A percentile compares a stretch with the other conserved stretches of the same genome.
Evolutionary conservation across 495 filamentous ascomycete genomes (phyloP).

Genomic region (Neurospora africana): DNA sequence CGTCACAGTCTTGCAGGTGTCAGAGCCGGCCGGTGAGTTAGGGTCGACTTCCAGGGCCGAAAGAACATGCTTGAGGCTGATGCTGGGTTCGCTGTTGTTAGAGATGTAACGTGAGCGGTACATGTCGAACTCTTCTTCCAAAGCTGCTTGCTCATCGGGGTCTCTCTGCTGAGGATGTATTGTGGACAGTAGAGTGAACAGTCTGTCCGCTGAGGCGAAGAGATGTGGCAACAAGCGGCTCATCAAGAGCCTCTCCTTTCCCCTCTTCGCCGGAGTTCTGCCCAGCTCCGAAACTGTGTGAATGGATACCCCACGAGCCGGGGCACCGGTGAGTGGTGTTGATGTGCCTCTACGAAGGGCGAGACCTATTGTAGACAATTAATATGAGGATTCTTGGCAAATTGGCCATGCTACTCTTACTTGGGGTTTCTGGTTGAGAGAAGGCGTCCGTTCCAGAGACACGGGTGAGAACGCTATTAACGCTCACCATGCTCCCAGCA

Average conservation of each 20-base stretch:
- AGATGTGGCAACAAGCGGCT: conserved; percentile 4
- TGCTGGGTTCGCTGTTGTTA: conserved; percentile 1
- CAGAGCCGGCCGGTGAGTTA: neutral
- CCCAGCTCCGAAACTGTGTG: neutral
- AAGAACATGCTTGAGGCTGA: conserved; percentile 10
- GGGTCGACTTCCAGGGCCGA: conserved; percentile 1
- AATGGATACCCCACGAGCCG: neutral
- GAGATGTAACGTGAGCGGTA: conserved; percentile 7
- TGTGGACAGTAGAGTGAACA: conserved; percentile 9
- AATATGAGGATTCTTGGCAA: neutral
- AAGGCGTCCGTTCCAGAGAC: conserved; percentile 3
- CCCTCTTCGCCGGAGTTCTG: conserved; percentile 5
- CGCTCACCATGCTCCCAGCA: conserved; percentile 8
- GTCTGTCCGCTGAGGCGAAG: conserved; percentile 5
- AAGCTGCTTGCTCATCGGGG: conserved; percentile 1
- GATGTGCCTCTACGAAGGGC: neutral
- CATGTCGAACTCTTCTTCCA: neutral
- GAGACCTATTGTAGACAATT: neutral
- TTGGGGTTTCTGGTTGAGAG: conserved; percentile 8
- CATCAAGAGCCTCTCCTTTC: conserved; percentile 6
- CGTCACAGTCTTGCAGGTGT: conserved; percentile 1
- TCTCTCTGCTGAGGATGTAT: neutral
- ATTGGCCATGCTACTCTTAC: conserved; percentile 6
- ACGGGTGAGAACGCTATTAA: conserved; percentile 6
- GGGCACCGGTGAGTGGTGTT: neutral